Conservation (phyloP, 139 green algal genomes). For the Microglena sp. region DNA sequence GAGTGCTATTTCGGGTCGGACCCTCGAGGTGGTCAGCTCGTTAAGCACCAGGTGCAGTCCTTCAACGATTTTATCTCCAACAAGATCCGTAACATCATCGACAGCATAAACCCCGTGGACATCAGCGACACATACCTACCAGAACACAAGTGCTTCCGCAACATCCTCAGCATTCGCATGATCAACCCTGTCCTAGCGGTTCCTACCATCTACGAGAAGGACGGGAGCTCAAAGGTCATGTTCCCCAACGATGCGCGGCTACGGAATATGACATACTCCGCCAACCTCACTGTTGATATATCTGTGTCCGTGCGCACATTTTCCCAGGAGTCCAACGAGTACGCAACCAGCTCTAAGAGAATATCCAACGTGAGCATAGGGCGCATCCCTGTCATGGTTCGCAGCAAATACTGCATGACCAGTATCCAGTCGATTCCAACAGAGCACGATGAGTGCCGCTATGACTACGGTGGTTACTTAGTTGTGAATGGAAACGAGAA, state of each 20-base stretch:
- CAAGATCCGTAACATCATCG: conserved; percentile 4
- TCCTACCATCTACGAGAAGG: conserved; percentile 80
- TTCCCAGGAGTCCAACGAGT: not conserved
- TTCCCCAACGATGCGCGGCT: conserved; percentile 93
- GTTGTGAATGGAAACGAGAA: conserved; percentile 79
- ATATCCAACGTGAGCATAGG: not conserved
- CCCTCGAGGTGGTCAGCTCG: conserved; percentile 31
- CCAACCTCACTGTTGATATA: conserved; percentile 40
- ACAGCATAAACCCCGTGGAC: conserved; percentile 6
- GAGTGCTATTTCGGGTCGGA: conserved; percentile 3
- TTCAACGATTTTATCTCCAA: conserved; percentile 8
- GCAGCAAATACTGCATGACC: conserved; percentile 43
- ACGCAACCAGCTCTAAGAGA: not conserved
- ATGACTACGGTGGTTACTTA: conserved; percentile 89
- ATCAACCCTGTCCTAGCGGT: conserved; percentile 46
- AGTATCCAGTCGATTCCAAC: conserved; percentile 36
- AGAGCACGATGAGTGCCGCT: conserved; percentile 64
- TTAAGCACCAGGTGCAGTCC: conserved; percentile 31
- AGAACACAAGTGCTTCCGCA: not conserved
- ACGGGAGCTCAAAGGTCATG: conserved; percentile 77
- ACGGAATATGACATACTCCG: conserved; percentile 81
- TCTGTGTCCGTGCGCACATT: conserved; percentile 18
- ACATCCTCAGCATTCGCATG: conserved; percentile 59
- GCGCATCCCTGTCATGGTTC: conserved; percentile 80
- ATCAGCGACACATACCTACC: conserved; percentile 5